Conservation (phyloP, 345 rosid species). For the Boechera retrofracta region DNA sequence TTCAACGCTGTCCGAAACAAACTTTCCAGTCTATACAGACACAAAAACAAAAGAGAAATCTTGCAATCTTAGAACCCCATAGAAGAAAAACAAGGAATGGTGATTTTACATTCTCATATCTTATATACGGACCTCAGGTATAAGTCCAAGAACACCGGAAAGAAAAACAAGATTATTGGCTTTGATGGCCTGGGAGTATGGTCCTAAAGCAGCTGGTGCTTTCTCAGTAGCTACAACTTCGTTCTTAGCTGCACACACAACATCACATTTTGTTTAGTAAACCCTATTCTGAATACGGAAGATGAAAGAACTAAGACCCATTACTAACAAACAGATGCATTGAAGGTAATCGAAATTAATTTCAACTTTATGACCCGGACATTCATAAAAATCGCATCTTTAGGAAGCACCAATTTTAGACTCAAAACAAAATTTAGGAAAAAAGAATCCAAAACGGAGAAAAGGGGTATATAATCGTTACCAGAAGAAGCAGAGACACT, state of each 20-base stretch:
- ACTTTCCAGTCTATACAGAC: conserved; percentile 70
- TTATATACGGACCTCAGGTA: conserved; percentile 73
- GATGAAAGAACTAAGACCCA: conserved; percentile 23
- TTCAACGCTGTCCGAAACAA: conserved; percentile 68
- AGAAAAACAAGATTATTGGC: conserved; percentile 74
- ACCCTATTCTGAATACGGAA: not conserved
- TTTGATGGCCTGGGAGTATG: conserved; percentile 91
- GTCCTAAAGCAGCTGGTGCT: conserved; percentile 96
- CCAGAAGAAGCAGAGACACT: conserved; percentile 44
- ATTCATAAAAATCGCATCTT: conserved; percentile 37
- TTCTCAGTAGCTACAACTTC: conserved; percentile 77
- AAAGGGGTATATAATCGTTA: not conserved
- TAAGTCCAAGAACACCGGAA: conserved; percentile 85
- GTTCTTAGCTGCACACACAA: conserved; percentile 56
- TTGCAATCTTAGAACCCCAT: conserved; percentile 16
- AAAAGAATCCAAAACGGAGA: conserved; percentile 18
- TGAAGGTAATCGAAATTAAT: not conserved
- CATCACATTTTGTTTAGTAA: conserved; percentile 13
- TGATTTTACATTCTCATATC: not conserved
- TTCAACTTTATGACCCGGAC: not conserved
- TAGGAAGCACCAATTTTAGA: not conserved
- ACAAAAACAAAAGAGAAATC: conserved; percentile 19
- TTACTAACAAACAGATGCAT: not conserved
- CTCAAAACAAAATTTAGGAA: not conserved
- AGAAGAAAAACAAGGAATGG: no score